Conservation (phyloP, 495 filamentous ascomycete genomes). For the Penicillium odoratum region DNA sequence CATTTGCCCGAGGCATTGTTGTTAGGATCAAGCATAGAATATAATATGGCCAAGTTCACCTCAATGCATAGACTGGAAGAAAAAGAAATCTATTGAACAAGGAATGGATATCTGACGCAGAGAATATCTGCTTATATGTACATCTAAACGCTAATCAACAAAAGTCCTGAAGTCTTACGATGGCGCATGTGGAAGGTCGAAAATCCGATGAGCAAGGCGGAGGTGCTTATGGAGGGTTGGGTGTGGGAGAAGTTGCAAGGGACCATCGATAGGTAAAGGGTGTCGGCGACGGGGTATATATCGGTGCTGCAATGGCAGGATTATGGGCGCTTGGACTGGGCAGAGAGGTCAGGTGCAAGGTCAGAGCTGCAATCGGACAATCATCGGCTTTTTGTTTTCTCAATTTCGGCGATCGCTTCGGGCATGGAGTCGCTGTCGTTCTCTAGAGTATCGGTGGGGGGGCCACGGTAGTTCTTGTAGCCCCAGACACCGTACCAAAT, state of each 20-base stretch:
- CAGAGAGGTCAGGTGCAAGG: not conserved
- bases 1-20: no score
- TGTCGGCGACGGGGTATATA: not conserved
- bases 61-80: not conserved
- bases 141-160: constrained; percentile 7
- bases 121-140: constrained; percentile 14
- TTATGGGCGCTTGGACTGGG: not conserved
- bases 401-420: constrained; percentile 17
- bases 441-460: constrained; percentile 29
- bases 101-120: not conserved
- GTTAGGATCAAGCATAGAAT: no score
- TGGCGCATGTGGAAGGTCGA: constrained; percentile 1
- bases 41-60: no score
- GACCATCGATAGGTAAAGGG: not conserved
- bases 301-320: not conserved
- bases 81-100: not conserved
- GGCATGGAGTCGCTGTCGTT: constrained; percentile 12
- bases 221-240: constrained; percentile 5
- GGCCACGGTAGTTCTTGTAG: constrained; percentile 35
- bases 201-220: not conserved
- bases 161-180: constrained; percentile 2
- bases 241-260: not conserved
- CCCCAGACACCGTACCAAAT: constrained; percentile 66
- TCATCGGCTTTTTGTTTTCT: constrained; percentile 6
- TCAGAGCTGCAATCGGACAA: constrained; percentile 1